Conservation (phyloP, 2,329 filamentous ascomycete species). For the Neofusicoccum sp. region DNA sequence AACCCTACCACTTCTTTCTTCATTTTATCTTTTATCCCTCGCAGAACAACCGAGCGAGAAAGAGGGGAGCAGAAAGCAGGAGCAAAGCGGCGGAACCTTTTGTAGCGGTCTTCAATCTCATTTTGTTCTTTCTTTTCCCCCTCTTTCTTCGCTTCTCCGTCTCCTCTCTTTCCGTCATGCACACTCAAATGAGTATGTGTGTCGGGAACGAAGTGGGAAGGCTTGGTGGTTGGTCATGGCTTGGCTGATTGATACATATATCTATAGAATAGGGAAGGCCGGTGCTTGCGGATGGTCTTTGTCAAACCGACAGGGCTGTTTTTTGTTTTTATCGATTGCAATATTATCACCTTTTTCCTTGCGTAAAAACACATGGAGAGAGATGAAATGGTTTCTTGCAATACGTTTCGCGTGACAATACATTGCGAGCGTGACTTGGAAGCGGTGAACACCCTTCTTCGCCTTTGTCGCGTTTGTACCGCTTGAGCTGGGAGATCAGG, state of each 20-base stretch:
- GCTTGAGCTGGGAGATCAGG: too few relatives aligned
- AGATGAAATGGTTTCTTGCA: too few relatives aligned
- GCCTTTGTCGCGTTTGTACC: too few relatives aligned
- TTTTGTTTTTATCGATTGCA: background rate
- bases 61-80: background rate
- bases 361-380: background rate
- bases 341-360: background rate
- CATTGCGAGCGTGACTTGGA: too few relatives aligned
- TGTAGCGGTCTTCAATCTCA: background rate
- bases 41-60: background rate
- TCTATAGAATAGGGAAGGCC: slow-evolving; percentile 1
- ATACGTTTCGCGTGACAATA: too few relatives aligned
- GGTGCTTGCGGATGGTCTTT: background rate
- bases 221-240: background rate
- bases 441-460: too few relatives aligned
- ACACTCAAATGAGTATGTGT: background rate
- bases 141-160: slow-evolving; percentile 6
- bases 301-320: slow-evolving; percentile 1
- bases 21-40: background rate
- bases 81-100: background rate
- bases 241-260: background rate
- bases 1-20: background rate
- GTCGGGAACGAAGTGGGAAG: background rate
- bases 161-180: background rate
- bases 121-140: background rate